Conservation (phyloP, 768 basidiomycete genomes). For the Tricholomella constricta region DNA sequence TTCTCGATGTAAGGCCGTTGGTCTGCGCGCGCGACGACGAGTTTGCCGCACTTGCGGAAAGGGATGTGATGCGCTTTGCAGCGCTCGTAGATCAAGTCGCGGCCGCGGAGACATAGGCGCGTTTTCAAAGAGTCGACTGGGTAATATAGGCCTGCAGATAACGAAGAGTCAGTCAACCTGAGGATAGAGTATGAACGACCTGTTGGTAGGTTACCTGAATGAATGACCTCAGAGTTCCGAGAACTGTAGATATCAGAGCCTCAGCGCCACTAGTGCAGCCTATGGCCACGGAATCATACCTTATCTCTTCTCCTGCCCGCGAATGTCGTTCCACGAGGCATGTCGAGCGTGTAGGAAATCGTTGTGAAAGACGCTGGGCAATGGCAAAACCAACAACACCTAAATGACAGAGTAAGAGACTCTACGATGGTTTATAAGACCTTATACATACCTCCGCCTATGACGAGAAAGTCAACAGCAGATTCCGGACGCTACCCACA, state of each 20-base stretch:
- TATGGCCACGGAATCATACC: conserved; percentile 40
- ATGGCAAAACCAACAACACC: conserved; percentile 87
- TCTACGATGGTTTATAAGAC: too few relatives aligned
- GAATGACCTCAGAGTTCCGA: conserved; percentile 94
- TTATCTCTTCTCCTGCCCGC: conserved; percentile 83
- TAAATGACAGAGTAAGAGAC: too few relatives aligned
- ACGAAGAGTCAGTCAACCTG: background rate
- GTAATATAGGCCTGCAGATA: conserved; percentile 75
- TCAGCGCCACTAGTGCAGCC: background rate
- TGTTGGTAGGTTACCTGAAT: conserved; percentile 60
- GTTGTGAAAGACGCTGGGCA: conserved; percentile 68
- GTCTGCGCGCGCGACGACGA: conserved; percentile 75
- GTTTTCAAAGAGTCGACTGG: conserved; percentile 84
- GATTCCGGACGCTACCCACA: conserved; percentile 59
- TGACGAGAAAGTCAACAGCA: conserved; percentile 79
- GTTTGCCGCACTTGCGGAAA: conserved; percentile 78
- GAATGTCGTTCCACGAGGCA: conserved; percentile 80
- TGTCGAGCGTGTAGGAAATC: conserved; percentile 69
- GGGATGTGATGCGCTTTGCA: conserved; percentile 68
- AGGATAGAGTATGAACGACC: background rate
- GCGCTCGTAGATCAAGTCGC: conserved; percentile 79
- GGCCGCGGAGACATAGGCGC: conserved; percentile 80
- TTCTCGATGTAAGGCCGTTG: conserved; percentile 72
- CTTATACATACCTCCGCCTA: conserved; percentile 80
- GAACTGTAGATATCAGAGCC: conserved; percentile 50